These are phyloP conservation scores for Aleurites moluccanus DNA, from an alignment of 441 rosid species.

Conservation along the genomic window DNA sequence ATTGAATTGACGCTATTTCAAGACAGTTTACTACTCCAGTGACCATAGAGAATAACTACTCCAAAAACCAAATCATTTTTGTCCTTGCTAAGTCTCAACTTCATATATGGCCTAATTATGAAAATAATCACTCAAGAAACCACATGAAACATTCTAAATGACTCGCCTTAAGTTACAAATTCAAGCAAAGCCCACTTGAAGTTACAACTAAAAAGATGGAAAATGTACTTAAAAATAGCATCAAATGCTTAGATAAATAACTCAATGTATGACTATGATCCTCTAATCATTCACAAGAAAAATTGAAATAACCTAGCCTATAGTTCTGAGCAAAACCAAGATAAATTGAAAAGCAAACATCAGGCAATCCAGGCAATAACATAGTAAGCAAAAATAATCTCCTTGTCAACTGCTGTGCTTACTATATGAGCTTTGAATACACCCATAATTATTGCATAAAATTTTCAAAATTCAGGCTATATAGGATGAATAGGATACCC, in stretches of 20 bases:
- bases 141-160: not conserved
- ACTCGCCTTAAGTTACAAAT: not conserved
- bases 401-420: not conserved
- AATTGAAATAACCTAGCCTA: not conserved
- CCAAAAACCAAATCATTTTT: not conserved
- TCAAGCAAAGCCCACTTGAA: conserved; percentile 14
- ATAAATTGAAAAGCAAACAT: not conserved
- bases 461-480: not conserved
- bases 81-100: not conserved
- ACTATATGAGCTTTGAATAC: not conserved
- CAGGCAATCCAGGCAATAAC: not conserved
- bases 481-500: not conserved
- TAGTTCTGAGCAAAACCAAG: not conserved
- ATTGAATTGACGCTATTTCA: no score
- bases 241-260: not conserved
- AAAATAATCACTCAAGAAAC: not conserved
- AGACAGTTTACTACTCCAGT: not conserved
- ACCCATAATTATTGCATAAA: not conserved
- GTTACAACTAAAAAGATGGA: not conserved
- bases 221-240: not conserved
- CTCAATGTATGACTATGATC: not conserved
- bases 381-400: not conserved
- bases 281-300: no score
- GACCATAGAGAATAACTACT: not conserved
- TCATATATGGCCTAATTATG: not conserved